A percentile compares a stretch with the other conserved stretches of the same genome.
phyloP scores from a whole-genome alignment of 106 monocot genomes.

The Allium sativum region DNA sequence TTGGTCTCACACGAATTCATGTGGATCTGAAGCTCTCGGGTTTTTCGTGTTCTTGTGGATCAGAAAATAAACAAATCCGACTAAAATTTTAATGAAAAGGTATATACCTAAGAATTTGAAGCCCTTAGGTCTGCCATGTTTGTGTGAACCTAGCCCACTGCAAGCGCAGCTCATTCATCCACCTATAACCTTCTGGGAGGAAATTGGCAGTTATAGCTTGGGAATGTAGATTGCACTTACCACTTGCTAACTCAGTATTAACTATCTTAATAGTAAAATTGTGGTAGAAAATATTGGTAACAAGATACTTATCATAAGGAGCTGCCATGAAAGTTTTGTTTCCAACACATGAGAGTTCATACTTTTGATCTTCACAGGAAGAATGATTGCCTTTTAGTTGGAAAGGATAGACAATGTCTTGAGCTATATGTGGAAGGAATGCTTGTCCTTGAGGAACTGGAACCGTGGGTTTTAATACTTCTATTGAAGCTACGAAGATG shows the following conservation, averaged over 20 bases:
- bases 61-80: too few relatives aligned
- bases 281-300: not conserved
- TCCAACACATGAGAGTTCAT: slow-evolving; percentile 3
- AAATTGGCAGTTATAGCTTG: not conserved
- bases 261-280: not conserved
- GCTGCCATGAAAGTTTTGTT: slow-evolving; percentile 8
- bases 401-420: not conserved
- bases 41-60: too few relatives aligned
- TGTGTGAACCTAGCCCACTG: not conserved
- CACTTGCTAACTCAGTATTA: not conserved
- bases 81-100: too few relatives aligned
- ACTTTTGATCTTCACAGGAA: slow-evolving; percentile 2
- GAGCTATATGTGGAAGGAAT: slow-evolving; percentile 8
- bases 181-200: not conserved
- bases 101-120: too few relatives aligned
- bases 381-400: not conserved
- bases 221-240: not conserved
- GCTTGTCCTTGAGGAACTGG: too few relatives aligned
- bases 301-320: slow-evolving; percentile 1
- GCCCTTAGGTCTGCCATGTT: too few relatives aligned
- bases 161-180: not conserved
- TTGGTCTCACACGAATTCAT: too few relatives aligned
- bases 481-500: too few relatives aligned
- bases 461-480: too few relatives aligned
- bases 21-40: too few relatives aligned